Evolutionary conservation across 1,284 basidiomycete species (phyloP).

Genomic region (Ganoderma meredithae): DNA sequence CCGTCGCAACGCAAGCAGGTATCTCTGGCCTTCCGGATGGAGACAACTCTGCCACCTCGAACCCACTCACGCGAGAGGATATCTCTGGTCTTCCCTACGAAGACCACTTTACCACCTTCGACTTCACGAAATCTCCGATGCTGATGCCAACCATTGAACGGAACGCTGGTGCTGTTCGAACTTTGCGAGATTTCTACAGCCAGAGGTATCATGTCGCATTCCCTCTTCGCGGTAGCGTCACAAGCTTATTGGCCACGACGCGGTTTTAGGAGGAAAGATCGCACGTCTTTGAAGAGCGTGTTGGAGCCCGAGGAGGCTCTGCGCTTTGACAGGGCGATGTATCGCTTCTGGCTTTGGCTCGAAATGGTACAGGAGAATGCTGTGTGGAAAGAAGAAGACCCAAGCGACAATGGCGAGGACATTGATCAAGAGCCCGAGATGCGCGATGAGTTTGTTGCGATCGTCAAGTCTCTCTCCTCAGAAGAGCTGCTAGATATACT

Average conservation of each 20-base stretch:
- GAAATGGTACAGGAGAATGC: conserved; percentile 5
- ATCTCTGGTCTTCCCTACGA: conserved; percentile 15
- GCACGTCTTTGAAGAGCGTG: conserved; percentile 33
- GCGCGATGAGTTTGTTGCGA: conserved; percentile 6
- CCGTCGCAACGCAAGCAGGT: neutral
- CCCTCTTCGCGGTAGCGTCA: neutral
- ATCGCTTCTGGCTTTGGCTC: conserved; percentile 42
- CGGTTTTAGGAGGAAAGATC: conserved; percentile 43
- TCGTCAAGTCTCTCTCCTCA: conserved; percentile 7
- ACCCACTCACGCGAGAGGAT: neutral
- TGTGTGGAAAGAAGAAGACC: conserved; percentile 23
- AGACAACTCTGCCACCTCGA: neutral
- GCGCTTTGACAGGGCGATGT: conserved; percentile 44
- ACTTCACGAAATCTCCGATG: conserved; percentile 13
- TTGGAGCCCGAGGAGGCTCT: conserved; percentile 40
- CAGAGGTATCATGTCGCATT: conserved; percentile 39
- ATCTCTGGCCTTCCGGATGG: conserved; percentile 13
- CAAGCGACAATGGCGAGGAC: conserved; percentile 27
- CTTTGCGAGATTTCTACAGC: conserved; percentile 46
- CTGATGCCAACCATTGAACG: conserved; percentile 21
- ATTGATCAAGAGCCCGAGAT: conserved; percentile 14
- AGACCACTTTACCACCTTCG: neutral
- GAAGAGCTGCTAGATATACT: conserved; percentile 30
- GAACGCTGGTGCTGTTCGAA: conserved; percentile 34
- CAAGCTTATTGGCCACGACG: neutral